These are phyloP conservation scores for Exophiala phaeomuriformis DNA, from an alignment of 2,329 filamentous ascomycete species.

Conservation along the genomic window DNA sequence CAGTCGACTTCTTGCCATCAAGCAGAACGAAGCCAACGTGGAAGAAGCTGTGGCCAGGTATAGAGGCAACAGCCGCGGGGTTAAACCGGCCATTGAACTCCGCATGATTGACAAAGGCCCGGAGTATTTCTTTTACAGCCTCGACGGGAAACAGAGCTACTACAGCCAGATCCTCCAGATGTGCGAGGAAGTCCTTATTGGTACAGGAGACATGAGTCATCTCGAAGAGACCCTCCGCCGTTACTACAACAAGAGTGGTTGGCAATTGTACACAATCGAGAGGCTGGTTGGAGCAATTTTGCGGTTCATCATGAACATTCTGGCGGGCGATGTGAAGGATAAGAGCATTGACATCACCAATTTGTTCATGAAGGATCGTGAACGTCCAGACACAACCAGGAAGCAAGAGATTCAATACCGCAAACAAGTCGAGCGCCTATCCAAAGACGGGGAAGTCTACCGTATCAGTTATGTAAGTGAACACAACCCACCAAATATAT, in stretches of 20 bases:
- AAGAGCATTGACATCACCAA: conserved; percentile 87
- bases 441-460: conserved; percentile 89
- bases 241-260: conserved; percentile 84
- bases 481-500: not conserved
- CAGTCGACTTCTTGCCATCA: conserved; percentile 72
- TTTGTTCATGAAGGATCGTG: conserved; percentile 74
- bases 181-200: conserved; percentile 77
- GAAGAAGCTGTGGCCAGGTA: conserved; percentile 66
- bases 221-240: conserved; percentile 87
- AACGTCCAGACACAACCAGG: conserved; percentile 78
- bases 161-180: conserved; percentile 80
- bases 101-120: conserved; percentile 73
- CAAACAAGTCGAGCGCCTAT: conserved; percentile 84
- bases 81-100: conserved; percentile 75
- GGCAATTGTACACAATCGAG: conserved; percentile 88
- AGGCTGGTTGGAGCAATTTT: conserved; percentile 77
- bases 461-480: conserved; percentile 72
- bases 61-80: conserved; percentile 37
- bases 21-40: conserved; percentile 68
- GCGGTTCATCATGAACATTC: conserved; percentile 64
- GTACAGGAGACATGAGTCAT: conserved; percentile 70
- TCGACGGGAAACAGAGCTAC: conserved; percentile 59
- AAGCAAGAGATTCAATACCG: conserved; percentile 83
- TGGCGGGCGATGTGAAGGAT: conserved; percentile 69
- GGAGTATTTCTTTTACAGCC: conserved; percentile 64